phyloP scores from a whole-genome alignment of 2,329 filamentous ascomycete genomes.

The Apiospora pterosperma region DNA sequence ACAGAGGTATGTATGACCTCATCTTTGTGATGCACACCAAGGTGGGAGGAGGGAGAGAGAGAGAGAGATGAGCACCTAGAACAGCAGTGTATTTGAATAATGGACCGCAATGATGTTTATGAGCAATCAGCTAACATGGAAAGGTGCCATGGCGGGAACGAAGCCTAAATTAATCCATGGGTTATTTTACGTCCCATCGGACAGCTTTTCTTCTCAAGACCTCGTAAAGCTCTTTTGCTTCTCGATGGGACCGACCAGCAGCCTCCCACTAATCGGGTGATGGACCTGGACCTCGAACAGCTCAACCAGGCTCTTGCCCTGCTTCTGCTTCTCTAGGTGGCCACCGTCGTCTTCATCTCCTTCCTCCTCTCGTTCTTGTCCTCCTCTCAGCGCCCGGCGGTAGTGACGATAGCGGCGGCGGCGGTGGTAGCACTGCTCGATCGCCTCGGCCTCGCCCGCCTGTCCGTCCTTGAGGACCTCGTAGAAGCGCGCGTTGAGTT shows the following conservation, averaged over 20 bases:
- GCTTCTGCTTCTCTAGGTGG: background rate
- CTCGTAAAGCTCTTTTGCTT: slow-evolving; percentile 9
- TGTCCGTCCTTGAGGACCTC: slow-evolving; percentile 7
- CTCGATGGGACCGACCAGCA: slow-evolving; percentile 9
- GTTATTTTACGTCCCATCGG: background rate
- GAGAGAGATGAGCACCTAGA: background rate
- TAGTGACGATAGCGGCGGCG: background rate
- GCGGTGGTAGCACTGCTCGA: background rate
- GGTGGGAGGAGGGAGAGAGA: no score
- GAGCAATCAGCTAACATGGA: background rate
- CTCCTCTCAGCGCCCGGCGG: background rate
- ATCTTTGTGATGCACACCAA: background rate
- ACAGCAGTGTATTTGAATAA: background rate
- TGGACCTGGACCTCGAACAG: slow-evolving; percentile 8
- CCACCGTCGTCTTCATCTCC: background rate
- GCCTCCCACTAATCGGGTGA: slow-evolving; percentile 9
- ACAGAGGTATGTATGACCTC: no score
- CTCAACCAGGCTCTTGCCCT: background rate
- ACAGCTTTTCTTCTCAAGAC: background rate
- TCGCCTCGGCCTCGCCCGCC: slow-evolving; percentile 3
- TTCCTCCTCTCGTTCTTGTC: no score
- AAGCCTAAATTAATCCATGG: background rate
- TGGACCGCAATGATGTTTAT: background rate
- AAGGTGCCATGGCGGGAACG: background rate
- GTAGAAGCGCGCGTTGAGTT: slow-evolving; percentile 10